A percentile compares a stretch with the other conserved stretches of the same genome.
These are phyloP conservation scores for Fraxinus excelsior DNA, from an alignment of 257 asterid genomes.

Conservation along the genomic window DNA sequence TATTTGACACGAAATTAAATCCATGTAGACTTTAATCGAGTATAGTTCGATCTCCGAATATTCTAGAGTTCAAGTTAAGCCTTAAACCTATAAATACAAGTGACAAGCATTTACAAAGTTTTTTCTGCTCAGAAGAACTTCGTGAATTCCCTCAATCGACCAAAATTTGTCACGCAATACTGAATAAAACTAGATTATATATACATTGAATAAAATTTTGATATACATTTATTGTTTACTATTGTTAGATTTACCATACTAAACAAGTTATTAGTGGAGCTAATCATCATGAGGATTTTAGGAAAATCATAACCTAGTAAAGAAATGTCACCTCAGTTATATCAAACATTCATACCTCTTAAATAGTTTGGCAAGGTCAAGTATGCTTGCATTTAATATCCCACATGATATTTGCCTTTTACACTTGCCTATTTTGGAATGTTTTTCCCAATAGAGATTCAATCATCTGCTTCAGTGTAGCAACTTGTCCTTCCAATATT, in stretches of 20 bases:
- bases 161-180: no score
- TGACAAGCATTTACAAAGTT: no score
- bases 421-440: neutral
- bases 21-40: no score
- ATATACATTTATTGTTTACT: no score
- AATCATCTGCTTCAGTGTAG: neutral
- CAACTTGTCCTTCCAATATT: neutral
- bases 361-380: slow-evolving; percentile 43
- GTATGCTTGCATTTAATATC: slow-evolving; percentile 27
- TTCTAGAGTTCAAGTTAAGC: no score
- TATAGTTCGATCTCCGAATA: no score
- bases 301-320: neutral
- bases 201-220: no score
- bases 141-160: neutral
- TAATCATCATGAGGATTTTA: no score
- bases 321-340: slow-evolving; percentile 18
- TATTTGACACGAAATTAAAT: no score
- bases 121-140: neutral
- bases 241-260: neutral
- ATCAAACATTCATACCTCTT: slow-evolving; percentile 22
- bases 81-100: no score
- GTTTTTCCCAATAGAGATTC: neutral
- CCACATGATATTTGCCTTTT: slow-evolving; percentile 59
- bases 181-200: no score
- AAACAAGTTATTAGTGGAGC: no score